A percentile compares a stretch with the other conserved stretches of the same genome.
Evolutionary conservation across 129 eudicot genomes (phyloP).

Genomic region (Flaveria robusta): DNA sequence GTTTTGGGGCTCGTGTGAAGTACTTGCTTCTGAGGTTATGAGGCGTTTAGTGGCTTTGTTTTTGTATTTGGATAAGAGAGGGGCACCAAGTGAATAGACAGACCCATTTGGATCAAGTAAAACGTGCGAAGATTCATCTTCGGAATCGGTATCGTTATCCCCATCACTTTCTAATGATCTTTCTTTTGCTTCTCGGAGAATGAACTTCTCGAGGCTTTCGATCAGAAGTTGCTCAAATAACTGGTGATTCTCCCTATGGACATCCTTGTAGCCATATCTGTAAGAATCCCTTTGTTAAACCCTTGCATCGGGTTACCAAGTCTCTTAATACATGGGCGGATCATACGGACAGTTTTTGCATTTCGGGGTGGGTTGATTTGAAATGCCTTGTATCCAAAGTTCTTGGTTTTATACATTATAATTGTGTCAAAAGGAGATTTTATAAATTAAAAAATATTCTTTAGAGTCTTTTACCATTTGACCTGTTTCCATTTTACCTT

Average conservation of each 20-base stretch:
- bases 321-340: background rate
- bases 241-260: constrained; percentile 89
- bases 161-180: constrained; percentile 80
- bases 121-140: constrained; percentile 46
- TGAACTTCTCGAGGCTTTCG: constrained; percentile 92
- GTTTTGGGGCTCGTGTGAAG: constrained; percentile 45
- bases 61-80: constrained; percentile 57
- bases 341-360: background rate
- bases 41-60: constrained; percentile 37
- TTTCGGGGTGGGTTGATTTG: background rate
- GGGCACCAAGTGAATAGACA: constrained; percentile 71
- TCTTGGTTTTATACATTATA: background rate
- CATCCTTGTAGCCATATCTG: constrained; percentile 96
- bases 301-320: background rate
- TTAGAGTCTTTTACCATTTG: background rate
- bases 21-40: constrained; percentile 52
- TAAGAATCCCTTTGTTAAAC: constrained; percentile 12
- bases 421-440: background rate
- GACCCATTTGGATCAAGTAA: constrained; percentile 69
- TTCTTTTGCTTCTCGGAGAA: constrained; percentile 95
- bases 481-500: background rate
- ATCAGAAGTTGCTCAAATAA: constrained; percentile 80
- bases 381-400: background rate
- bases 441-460: background rate
- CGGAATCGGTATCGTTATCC: constrained; percentile 57